A percentile compares a stretch with the other conserved stretches of the same genome.
These are phyloP conservation scores for Salix brachista DNA, from an alignment of 345 rosid species.

Conservation along the genomic window DNA sequence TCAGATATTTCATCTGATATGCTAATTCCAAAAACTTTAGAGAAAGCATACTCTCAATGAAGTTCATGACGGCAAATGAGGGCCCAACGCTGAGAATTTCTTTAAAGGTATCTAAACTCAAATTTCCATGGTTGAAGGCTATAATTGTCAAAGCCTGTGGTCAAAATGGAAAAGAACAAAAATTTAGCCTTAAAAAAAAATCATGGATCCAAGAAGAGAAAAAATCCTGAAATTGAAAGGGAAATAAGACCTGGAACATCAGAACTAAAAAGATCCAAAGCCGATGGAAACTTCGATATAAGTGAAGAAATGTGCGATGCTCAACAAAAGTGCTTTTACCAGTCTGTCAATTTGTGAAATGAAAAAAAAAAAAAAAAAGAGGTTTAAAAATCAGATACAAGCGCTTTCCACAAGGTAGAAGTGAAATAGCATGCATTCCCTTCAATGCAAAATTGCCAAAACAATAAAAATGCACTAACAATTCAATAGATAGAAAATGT, in stretches of 20 bases:
- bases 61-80: conserved; percentile 81
- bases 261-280: conserved; percentile 91
- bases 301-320: conserved; percentile 95
- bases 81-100: conserved; percentile 81
- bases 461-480: neutral
- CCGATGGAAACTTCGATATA: conserved; percentile 87
- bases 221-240: neutral
- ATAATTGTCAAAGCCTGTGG: conserved; percentile 75
- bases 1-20: neutral
- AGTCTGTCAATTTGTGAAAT: conserved; percentile 43
- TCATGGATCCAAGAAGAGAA: neutral
- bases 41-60: conserved; percentile 59
- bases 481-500: neutral
- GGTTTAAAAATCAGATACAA: too few relatives aligned
- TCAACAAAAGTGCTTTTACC: conserved; percentile 96
- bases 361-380: neutral
- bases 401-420: too few relatives aligned
- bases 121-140: conserved; percentile 63
- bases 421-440: neutral
- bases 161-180: conserved; percentile 7
- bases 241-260: conserved; percentile 80
- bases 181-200: conserved; percentile 4
- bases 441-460: neutral
- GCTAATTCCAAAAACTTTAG: conserved; percentile 11
- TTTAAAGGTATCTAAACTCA: conserved; percentile 68